Base-by-base conservation (phyloP, 345 rosid species). In the Ailanthus altissimus region DNA sequence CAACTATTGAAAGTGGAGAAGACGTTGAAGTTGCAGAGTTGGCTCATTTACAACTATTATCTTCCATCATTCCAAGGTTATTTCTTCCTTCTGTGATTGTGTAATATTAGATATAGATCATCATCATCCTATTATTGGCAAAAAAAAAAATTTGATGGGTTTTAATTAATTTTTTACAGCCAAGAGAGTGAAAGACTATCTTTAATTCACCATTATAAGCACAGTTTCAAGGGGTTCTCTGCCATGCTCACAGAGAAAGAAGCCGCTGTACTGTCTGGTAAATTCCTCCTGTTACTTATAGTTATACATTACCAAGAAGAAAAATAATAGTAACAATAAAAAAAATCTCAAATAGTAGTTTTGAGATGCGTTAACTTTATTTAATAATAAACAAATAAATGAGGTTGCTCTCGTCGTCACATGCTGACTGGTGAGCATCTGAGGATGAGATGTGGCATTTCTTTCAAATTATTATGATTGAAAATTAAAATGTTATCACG, bases 161-260 rank as follows among this genome's bases (percentile, higher is more conserved):
- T 50, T 56, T 18, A 16, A 2, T 20, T 50, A 8, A 51, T n/a
- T 11, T 18, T 62, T 60, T 72, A 36, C 86, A 90, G 93, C 57
- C 67, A 83, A 67, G 87, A 86, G 75, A 83, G 72, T 65, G 88
- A 78, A 43, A 85, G 84, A 79, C 74, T 85, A 75, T 67, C 78
- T 32, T 61, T 85, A 63, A 77, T 86, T 74, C 92, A 87, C 78
- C 90, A 86, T 75, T 91, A 90, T 68, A 66, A 62, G 36, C 91
- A 90, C 83, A 90, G 93, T 59, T 90, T 93, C 47, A 88, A 76
- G 65, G 97, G 98, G 10, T 93, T 93, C 89, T 91, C 97, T 43
- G 94, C 91, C 75, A 79, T 89, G 90, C 98, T 91, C 16, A 93
- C 92, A 0, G 77, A 84, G 40, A 78, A 75, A 50, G 94, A 93